These are phyloP conservation scores for Salvia sclarea DNA, from an alignment of 305 asterid genomes.

Conservation along the genomic window DNA sequence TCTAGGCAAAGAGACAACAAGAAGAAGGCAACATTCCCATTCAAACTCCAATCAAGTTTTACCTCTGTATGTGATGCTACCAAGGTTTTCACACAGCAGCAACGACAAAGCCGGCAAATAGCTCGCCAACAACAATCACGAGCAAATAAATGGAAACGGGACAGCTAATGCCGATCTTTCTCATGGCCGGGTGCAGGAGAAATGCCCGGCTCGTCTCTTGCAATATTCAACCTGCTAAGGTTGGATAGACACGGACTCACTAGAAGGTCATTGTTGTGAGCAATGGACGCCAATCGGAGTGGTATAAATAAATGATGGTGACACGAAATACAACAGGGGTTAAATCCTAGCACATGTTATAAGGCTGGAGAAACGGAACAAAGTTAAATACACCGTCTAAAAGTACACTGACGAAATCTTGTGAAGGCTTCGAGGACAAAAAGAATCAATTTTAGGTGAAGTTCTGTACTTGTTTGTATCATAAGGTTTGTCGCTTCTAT, in stretches of 20 bases:
- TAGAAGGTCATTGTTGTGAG: no score
- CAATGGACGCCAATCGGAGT: not conserved
- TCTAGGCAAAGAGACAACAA: not conserved
- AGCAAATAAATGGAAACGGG: not conserved
- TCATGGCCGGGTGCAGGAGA: not conserved
- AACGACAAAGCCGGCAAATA: not conserved
- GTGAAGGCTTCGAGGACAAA: slow-evolving; percentile 15
- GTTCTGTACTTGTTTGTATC: slow-evolving; percentile 30
- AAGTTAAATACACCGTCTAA: slow-evolving; percentile 22
- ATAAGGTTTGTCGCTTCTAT: slow-evolving; percentile 25
- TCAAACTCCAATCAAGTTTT: not conserved
- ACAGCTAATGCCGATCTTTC: not conserved
- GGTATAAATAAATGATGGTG: not conserved
- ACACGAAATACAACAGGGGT: not conserved
- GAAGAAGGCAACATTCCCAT: not conserved
- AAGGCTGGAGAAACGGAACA: not conserved
- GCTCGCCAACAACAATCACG: not conserved
- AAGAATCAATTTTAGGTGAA: slow-evolving; percentile 27
- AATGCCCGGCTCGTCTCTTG: no score
- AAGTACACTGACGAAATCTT: slow-evolving; percentile 25
- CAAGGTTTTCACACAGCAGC: not conserved
- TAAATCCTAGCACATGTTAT: slow-evolving; percentile 1
- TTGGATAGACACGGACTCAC: not conserved
- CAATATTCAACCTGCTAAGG: not conserved
- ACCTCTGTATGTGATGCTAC: not conserved